Percentiles rank a stretch among this genome's conserved stretches.
Evolutionary conservation across 78 protist species (phyloP).

Genomic region (Emiliania huxleyi): DNA sequence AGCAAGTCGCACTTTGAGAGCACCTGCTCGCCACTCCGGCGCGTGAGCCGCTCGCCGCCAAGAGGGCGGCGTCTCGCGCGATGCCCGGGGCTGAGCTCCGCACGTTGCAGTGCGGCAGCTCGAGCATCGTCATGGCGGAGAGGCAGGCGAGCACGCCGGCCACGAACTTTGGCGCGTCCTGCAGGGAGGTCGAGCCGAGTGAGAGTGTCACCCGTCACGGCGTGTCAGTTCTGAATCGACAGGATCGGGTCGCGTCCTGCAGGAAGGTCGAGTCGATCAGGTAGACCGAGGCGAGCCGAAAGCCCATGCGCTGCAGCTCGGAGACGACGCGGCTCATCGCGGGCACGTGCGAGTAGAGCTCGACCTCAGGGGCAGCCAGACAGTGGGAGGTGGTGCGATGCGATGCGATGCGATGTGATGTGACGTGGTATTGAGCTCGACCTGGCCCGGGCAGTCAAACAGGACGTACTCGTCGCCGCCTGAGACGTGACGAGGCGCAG

Average conservation of each 20-base stretch:
- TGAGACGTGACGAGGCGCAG: no score
- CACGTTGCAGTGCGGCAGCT: constrained; percentile 91
- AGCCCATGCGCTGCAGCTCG: constrained; percentile 61
- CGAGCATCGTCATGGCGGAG: constrained; percentile 88
- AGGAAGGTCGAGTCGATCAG: constrained; percentile 83
- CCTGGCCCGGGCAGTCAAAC: constrained; percentile 97
- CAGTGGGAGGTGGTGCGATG: neutral
- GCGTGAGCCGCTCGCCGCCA: no score
- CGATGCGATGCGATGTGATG: neutral
- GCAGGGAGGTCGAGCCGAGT: no score
- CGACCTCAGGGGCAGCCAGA: no score
- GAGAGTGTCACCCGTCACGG: no score
- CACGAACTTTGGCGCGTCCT: neutral
- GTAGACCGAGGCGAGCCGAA: constrained; percentile 65
- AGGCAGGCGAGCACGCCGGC: constrained; percentile 74
- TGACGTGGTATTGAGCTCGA: no score
- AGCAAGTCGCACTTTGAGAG: constrained; percentile 89
- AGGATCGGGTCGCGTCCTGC: no score
- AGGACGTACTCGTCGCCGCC: constrained; percentile 89
- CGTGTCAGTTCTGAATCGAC: no score
- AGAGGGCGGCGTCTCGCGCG: no score
- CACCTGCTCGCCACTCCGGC: no score
- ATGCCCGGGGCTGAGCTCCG: no score
- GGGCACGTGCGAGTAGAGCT: constrained; percentile 86
- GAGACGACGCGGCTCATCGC: constrained; percentile 70